Evolutionary conservation across 208 protist genomes (phyloP).

Genomic region (Trypanosoma grayi): DNA sequence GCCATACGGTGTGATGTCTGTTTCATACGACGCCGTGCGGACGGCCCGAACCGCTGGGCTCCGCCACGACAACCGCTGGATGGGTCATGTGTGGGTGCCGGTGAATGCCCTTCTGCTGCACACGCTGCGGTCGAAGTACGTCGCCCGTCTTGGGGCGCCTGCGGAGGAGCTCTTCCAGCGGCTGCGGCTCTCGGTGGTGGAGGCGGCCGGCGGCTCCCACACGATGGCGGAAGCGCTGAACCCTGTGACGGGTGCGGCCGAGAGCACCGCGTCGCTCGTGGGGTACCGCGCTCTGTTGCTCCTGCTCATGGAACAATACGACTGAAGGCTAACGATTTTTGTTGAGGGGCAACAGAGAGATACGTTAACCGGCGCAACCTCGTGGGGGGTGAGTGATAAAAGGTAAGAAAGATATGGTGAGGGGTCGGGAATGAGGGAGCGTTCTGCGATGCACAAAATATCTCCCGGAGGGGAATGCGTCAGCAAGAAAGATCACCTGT

Average conservation of each 20-base stretch:
- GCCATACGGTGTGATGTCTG: slow-evolving; percentile 71
- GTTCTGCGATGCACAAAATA: too few species aligned
- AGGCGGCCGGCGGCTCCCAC: slow-evolving; percentile 37
- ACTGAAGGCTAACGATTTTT: not conserved
- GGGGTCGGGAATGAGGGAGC: too few species aligned
- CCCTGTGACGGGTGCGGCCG: slow-evolving; percentile 58
- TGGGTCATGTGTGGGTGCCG: slow-evolving; percentile 68
- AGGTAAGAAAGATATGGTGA: too few species aligned
- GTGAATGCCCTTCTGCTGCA: slow-evolving; percentile 63
- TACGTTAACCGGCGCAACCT: too few species aligned
- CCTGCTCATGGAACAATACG: slow-evolving; percentile 46
- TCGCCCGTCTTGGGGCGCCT: slow-evolving; percentile 26
- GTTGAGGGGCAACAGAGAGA: too few species aligned
- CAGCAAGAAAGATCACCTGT: too few species aligned
- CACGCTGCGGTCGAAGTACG: slow-evolving; percentile 61
- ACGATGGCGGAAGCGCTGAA: slow-evolving; percentile 75
- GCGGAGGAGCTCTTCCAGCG: slow-evolving; percentile 38
- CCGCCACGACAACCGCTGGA: slow-evolving; percentile 65
- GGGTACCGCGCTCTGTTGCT: slow-evolving; percentile 56
- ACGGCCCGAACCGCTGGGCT: slow-evolving; percentile 42
- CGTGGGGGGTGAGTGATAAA: too few species aligned
- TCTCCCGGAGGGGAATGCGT: too few species aligned
- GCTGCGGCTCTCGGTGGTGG: slow-evolving; percentile 38
- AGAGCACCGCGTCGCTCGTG: slow-evolving; percentile 77
- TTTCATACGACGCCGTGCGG: slow-evolving; percentile 60